Evolutionary conservation across 2,329 filamentous ascomycete genomes (phyloP).

Genomic region (Parastagonospora avenae): DNA sequence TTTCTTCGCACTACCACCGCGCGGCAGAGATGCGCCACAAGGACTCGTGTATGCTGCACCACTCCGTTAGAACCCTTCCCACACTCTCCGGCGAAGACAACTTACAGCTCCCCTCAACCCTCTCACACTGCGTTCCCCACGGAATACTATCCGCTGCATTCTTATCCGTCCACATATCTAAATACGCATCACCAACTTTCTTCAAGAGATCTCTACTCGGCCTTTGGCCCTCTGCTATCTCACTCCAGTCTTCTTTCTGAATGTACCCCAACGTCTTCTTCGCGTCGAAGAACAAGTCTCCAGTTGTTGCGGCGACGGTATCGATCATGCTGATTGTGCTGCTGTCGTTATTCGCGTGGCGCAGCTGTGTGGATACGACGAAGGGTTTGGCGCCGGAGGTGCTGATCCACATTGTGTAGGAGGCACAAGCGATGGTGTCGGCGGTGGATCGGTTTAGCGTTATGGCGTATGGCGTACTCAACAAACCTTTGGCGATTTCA

Average conservation of each 20-base stretch:
- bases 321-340: slow-evolving; percentile 30
- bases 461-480: slow-evolving; percentile 25
- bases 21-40: slow-evolving; percentile 28
- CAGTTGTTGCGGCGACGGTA: slow-evolving; percentile 34
- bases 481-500: slow-evolving; percentile 25
- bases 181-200: slow-evolving; percentile 33
- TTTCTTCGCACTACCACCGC: slow-evolving; percentile 29
- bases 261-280: slow-evolving; percentile 34
- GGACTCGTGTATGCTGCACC: slow-evolving; percentile 23
- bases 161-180: slow-evolving; percentile 40
- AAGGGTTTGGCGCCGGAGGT: slow-evolving; percentile 27
- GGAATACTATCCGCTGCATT: slow-evolving; percentile 35
- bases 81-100: background rate
- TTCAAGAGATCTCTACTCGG: slow-evolving; percentile 34
- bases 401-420: slow-evolving; percentile 37
- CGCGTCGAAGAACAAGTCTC: slow-evolving; percentile 38
- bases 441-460: slow-evolving; percentile 32
- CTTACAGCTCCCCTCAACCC: slow-evolving; percentile 28
- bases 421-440: slow-evolving; percentile 32
- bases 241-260: slow-evolving; percentile 30
- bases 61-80: background rate
- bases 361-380: slow-evolving; percentile 35
- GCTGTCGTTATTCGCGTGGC: slow-evolving; percentile 29
- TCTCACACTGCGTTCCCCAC: slow-evolving; percentile 36
- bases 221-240: slow-evolving; percentile 18